Evolutionary conservation across 768 basidiomycete genomes (phyloP), one percentile per base, ranked within the genome.

Genomic region (Hygrophoropsis aurantiaca): DNA sequence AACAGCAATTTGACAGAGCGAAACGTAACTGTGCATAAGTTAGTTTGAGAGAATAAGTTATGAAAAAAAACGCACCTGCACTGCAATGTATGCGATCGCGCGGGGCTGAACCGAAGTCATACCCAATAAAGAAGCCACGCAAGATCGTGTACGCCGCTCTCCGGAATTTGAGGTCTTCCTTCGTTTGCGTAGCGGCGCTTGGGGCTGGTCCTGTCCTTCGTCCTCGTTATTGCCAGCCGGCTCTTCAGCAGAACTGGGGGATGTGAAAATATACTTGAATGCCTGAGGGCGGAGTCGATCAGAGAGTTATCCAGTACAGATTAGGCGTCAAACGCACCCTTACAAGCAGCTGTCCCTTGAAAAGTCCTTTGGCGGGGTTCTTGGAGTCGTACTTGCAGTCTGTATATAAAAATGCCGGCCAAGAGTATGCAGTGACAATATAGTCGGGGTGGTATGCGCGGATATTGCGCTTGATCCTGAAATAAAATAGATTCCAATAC

Each of bases 11-110:
- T 2, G 53, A 59, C 5, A 57, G 19, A 5, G 50, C 48, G 21
- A 59, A 59, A 11, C 42, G 40, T 16, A 59, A 40, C 58, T 59
- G 16, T 35, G 26, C 42, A 33, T 10, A 36, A 21, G 9, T n/a
- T 19, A 19, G 30, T 16, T 11, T n/a, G 9, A 7, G 18, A 23
- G 15, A 5, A 13, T n/a, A 16, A 25, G 9, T 21, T 5, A 3
- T 3, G 4, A 42, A 16, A 44, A 11, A 23, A 35, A 10, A 56
- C 43, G 9, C 33, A 61, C 63, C 40, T 63, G 59, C 2, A 60
- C 59, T 18, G 55, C 53, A 3, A 53, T 50, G 35, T 64, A 64
- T 13, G 62, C 56, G 24, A 64, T 56, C 1, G 42, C 49, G 15
- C 56, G 41, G 2, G 60, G 61, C 3, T 58, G 47, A 3, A 60